Conservation (phyloP, 1,284 basidiomycete genomes). For the Pascua sp. region DNA sequence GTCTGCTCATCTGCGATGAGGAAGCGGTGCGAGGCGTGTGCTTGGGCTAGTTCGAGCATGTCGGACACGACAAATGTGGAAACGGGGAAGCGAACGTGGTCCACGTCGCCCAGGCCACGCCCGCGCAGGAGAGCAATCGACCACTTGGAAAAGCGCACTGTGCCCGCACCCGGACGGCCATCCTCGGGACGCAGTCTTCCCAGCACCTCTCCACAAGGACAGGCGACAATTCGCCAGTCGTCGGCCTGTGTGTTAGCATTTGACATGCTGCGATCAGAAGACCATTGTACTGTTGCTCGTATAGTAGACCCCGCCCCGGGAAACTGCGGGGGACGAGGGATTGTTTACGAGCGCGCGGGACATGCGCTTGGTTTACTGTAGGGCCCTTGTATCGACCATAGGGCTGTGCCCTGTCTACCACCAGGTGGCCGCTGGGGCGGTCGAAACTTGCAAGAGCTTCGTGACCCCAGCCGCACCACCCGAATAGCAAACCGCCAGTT, state of each 20-base stretch:
- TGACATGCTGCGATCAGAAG: slow-evolving; percentile 11
- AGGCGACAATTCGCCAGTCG: slow-evolving; percentile 63
- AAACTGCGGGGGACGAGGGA: slow-evolving; percentile 59
- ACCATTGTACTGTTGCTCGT: slow-evolving; percentile 58
- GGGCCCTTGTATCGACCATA: slow-evolving; percentile 89
- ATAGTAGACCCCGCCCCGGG: slow-evolving; percentile 77
- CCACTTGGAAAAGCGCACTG: slow-evolving; percentile 67
- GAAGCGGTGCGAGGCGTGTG: slow-evolving; percentile 85
- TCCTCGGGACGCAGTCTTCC: slow-evolving; percentile 59
- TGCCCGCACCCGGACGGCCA: slow-evolving; percentile 43
- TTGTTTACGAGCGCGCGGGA: slow-evolving; percentile 58
- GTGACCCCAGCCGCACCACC: slow-evolving; percentile 23
- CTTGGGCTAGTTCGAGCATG: slow-evolving; percentile 79
- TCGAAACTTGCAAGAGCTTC: slow-evolving; percentile 42
- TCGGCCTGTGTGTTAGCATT: slow-evolving; percentile 49
- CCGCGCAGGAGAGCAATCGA: slow-evolving; percentile 68
- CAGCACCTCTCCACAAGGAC: slow-evolving; percentile 71
- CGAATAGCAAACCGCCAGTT: slow-evolving; percentile 58
- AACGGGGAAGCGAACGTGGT: slow-evolving; percentile 61
- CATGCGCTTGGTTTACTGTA: slow-evolving; percentile 55
- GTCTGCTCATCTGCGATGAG: slow-evolving; percentile 77
- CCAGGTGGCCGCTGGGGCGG: not conserved
- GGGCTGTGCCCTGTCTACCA: slow-evolving; percentile 23
- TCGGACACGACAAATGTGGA: slow-evolving; percentile 80
- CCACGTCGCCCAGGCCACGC: slow-evolving; percentile 51